phyloP scores from a whole-genome alignment of 495 filamentous ascomycete genomes.

The Massariosphaeria phaeospora region DNA sequence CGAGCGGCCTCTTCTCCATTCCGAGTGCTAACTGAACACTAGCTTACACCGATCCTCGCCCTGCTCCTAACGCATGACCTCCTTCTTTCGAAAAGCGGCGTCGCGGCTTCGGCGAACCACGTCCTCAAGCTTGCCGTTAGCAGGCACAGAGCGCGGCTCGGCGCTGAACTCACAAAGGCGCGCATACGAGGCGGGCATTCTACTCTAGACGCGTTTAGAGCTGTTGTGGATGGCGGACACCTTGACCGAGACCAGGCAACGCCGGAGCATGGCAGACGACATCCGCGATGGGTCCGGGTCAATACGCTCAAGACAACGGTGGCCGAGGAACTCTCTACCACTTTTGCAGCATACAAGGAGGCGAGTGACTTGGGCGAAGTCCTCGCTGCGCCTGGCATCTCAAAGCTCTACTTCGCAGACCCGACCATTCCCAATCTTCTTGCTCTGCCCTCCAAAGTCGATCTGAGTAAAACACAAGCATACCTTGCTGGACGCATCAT shows the following conservation, averaged over 20 bases:
- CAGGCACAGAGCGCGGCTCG: slow-evolving; percentile 73
- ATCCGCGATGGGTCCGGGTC: slow-evolving; percentile 85
- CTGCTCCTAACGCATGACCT: slow-evolving; percentile 84
- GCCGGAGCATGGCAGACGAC: slow-evolving; percentile 9
- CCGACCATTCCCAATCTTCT: slow-evolving; percentile 75
- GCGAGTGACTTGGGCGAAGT: slow-evolving; percentile 49
- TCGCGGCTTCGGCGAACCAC: slow-evolving; percentile 71
- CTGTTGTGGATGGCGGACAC: slow-evolving; percentile 47
- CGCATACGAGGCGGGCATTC: slow-evolving; percentile 65
- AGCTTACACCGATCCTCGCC: slow-evolving; percentile 72
- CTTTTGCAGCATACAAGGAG: slow-evolving; percentile 56
- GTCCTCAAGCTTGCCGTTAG: slow-evolving; percentile 68
- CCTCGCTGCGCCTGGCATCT: slow-evolving; percentile 17
- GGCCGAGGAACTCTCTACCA: slow-evolving; percentile 61
- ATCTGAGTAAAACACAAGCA: slow-evolving; percentile 63
- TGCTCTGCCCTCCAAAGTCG: slow-evolving; percentile 61
- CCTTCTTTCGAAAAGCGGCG: slow-evolving; percentile 71
- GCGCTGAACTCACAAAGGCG: slow-evolving; percentile 73
- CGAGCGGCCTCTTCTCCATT: no score
- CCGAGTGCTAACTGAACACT: no score
- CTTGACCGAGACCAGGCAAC: background rate
- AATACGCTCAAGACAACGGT: slow-evolving; percentile 71
- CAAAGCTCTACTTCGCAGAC: slow-evolving; percentile 58
- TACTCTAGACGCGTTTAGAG: slow-evolving; percentile 58
- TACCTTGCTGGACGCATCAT: slow-evolving; percentile 76